Percentiles rank a stretch among this genome's conserved stretches.
Conservation (phyloP, 306 rosid species). For the Vigna reflexopilosa region DNA sequence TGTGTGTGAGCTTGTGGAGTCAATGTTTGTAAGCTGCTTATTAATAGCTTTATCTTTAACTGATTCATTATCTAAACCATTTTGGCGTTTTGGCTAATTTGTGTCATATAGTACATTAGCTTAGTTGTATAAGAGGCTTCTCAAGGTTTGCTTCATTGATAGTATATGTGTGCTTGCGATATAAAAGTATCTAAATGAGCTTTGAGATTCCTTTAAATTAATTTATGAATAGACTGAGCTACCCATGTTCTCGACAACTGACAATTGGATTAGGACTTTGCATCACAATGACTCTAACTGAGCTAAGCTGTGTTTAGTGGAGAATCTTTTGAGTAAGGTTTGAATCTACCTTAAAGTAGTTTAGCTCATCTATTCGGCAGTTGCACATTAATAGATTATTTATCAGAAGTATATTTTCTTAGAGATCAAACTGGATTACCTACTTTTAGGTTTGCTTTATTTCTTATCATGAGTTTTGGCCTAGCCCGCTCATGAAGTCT, state of each 20-base stretch:
- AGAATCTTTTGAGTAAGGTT: neutral
- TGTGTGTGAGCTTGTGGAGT: neutral
- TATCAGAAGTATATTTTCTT: too few relatives aligned
- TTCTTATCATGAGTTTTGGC: too few relatives aligned
- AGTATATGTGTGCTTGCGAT: neutral
- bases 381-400: neutral
- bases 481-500: too few relatives aligned
- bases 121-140: neutral
- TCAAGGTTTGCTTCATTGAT: neutral
- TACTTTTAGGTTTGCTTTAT: too few relatives aligned
- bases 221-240: constrained; percentile 5
- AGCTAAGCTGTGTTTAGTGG: neutral
- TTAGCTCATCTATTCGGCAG: constrained; percentile 22
- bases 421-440: too few relatives aligned
- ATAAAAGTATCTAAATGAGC: constrained; percentile 3
- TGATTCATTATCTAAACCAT: neutral
- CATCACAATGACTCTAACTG: neutral
- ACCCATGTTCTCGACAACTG: too few relatives aligned
- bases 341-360: neutral
- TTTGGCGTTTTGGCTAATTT: neutral
- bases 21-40: neutral
- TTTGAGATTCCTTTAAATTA: constrained; percentile 21
- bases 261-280: neutral
- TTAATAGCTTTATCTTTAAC: neutral
- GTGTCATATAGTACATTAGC: constrained; percentile 1